Evolutionary conservation across 192 early-diverging fungal species (phyloP), one percentile per base, ranked within the genome.

Genomic region (Backusella mclennaniae): DNA sequence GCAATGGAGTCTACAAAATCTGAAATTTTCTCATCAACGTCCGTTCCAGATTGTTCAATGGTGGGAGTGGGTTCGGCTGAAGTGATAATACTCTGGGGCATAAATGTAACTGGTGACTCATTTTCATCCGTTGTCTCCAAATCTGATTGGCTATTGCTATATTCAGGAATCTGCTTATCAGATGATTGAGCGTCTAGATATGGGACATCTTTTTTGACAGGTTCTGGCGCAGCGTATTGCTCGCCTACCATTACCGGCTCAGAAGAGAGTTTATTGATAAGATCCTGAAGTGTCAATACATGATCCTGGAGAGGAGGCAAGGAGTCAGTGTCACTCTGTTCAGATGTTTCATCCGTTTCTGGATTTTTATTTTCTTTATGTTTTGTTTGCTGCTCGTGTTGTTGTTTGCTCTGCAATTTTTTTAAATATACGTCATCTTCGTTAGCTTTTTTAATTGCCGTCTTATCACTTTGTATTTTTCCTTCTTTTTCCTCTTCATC

Each of bases 21-120:
- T 11, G 35, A 35, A 21, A 69, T 36, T 26, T 69, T 8, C 4
- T 69, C 19, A 9, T 38, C 36, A 21, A 38, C 35, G 19, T 69
- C 67, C 21, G 35, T 38, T 69, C 17, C 29, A 7, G 19, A n/a
- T 69, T 35, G 35, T n/a, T 76, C 74, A 33, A 36, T 49, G 6
- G 67, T 67, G 15, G 74, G 74, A n/a, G 74, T 76, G 19, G 74
- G 74, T 33, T 76, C 74, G 33, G 74, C 74, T 23, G 68, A 66
- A 36, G 74, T 76, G 14, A 76, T 49, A 11, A 76, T 68, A 56
- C 42, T 38, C 23, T 76, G 66, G 21, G 74, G 74, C 6, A 76
- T 68, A 38, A 52, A 69, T 35, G 38, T 23, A 9, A n/a, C 35
- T 69, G 35, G 35, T 21, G 36, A 21, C n/a, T 67, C 31, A 8